These are phyloP conservation scores for Kokia cookei DNA, from an alignment of 441 rosid species.

Conservation along the genomic window DNA sequence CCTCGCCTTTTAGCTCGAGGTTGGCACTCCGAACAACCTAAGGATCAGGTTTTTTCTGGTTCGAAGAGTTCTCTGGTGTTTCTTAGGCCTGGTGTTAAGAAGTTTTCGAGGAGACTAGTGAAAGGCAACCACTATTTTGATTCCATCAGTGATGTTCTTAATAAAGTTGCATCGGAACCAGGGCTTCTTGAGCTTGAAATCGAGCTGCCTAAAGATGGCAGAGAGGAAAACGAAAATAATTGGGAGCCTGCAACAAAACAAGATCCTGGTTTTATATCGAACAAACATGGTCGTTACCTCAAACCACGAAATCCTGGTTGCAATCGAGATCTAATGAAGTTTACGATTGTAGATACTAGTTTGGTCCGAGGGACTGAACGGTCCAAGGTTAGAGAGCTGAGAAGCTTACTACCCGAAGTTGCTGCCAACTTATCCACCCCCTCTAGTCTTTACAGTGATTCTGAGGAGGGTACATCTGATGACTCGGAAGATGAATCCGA, in stretches of 20 bases:
- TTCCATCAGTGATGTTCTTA: conserved; percentile 7
- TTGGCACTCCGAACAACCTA: conserved; percentile 64
- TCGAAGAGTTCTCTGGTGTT: conserved; percentile 9
- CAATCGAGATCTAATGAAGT: conserved; percentile 29
- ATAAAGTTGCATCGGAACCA: conserved; percentile 13
- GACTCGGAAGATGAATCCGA: conserved; percentile 32
- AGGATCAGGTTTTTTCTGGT: conserved; percentile 17
- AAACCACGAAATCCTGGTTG: conserved; percentile 47
- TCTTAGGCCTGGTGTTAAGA: conserved; percentile 15
- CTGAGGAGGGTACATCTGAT: conserved; percentile 34
- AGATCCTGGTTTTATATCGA: conserved; percentile 15
- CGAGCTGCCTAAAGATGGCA: not conserved
- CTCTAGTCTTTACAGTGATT: conserved; percentile 36
- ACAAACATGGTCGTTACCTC: conserved; percentile 37
- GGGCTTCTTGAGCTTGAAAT: conserved; percentile 12
- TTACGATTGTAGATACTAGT: conserved; percentile 69
- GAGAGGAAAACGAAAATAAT: not conserved
- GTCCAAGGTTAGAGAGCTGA: conserved; percentile 43
- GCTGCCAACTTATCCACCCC: conserved; percentile 17
- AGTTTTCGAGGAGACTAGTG: conserved; percentile 13
- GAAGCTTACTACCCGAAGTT: conserved; percentile 46
- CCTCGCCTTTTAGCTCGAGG: conserved; percentile 63
- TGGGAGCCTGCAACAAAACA: conserved; percentile 15
- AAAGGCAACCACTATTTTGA: conserved; percentile 15
- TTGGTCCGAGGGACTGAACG: conserved; percentile 23